phyloP scores from a whole-genome alignment of 1,139 yeast species.

The Magnusiomyces suaveolens region DNA sequence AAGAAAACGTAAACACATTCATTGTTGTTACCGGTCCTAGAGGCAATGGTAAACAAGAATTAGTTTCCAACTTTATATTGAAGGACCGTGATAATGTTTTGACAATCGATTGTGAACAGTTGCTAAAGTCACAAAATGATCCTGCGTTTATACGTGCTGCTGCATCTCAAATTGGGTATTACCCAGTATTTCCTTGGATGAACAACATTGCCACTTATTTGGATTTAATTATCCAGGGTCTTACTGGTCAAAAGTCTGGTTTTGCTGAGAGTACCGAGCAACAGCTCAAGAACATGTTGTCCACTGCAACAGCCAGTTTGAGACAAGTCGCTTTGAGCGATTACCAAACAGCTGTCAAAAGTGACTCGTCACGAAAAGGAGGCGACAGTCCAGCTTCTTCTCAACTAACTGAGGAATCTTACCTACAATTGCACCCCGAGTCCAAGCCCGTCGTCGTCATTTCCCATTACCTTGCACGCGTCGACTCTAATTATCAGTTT shows the following conservation, averaged over 20 bases:
- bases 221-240: conserved; percentile 79
- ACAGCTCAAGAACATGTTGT: conserved; percentile 73
- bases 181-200: conserved; percentile 90
- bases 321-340: conserved; percentile 53
- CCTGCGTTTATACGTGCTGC: conserved; percentile 54
- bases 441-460: conserved; percentile 79
- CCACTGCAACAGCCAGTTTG: conserved; percentile 62
- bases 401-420: conserved; percentile 61
- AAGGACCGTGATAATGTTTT: conserved; percentile 49
- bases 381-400: not conserved
- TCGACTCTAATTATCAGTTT: conserved; percentile 46
- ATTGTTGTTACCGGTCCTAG: conserved; percentile 86
- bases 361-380: conserved; percentile 18
- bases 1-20: conserved; percentile 71
- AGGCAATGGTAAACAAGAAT: conserved; percentile 83
- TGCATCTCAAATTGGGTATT: conserved; percentile 75
- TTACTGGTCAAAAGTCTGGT: conserved; percentile 93
- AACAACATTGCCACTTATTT: conserved; percentile 68
- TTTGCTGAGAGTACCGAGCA: conserved; percentile 76
- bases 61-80: conserved; percentile 63
- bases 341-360: conserved; percentile 21
- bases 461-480: conserved; percentile 53
- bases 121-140: conserved; percentile 68
- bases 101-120: conserved; percentile 66
- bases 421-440: conserved; percentile 76